These are phyloP conservation scores for Russula griseocarnosa DNA, from an alignment of 768 basidiomycete species.

Conservation along the genomic window DNA sequence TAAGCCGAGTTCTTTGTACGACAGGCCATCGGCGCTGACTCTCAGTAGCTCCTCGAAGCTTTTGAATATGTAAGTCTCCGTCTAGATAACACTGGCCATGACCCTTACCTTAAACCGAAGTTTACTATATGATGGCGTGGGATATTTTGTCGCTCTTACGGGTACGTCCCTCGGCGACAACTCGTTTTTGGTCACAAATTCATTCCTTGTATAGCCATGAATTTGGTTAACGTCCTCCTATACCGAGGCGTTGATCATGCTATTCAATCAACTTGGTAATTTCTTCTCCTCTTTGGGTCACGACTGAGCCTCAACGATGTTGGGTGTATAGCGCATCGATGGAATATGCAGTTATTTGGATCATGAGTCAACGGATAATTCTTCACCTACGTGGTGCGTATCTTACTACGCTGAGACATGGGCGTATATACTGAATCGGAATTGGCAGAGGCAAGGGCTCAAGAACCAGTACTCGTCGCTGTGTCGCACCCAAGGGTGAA, in stretches of 20 bases:
- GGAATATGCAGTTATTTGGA: conserved; percentile 38
- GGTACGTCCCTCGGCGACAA: conserved; percentile 30
- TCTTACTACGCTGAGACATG: too few species aligned
- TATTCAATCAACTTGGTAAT: conserved; percentile 29
- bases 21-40: neutral
- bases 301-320: neutral
- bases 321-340: conserved; percentile 31
- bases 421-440: neutral
- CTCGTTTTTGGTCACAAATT: neutral
- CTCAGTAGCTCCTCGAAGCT: conserved; percentile 29
- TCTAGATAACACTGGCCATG: neutral
- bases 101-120: conserved; percentile 34
- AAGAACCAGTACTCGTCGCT: conserved; percentile 4
- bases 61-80: conserved; percentile 30
- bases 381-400: conserved; percentile 36
- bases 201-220: conserved; percentile 26
- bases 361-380: conserved; percentile 38
- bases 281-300: neutral
- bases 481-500: neutral
- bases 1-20: conserved; percentile 9
- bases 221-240: conserved; percentile 32
- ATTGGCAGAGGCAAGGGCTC: conserved; percentile 28
- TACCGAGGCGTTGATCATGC: conserved; percentile 28
- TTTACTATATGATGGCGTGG: conserved; percentile 65
- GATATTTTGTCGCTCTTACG: conserved; percentile 57